Conservation (phyloP, 148 eudicot genomes). For the Rhododendron simsii region DNA sequence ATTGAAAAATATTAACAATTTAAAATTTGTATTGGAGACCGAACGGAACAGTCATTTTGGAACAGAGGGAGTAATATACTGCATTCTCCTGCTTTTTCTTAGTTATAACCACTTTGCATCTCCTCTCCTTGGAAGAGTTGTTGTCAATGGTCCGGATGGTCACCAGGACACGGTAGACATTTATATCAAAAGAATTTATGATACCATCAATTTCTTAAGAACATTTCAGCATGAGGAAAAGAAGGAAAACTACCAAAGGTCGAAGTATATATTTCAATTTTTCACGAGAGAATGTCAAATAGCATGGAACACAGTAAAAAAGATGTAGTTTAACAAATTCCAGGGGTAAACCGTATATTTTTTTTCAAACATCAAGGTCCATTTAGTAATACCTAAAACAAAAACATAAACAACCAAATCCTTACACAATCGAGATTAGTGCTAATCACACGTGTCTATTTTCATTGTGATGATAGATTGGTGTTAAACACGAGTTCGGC, state of each 20-base stretch:
- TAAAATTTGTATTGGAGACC: too few species aligned
- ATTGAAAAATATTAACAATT: too few species aligned
- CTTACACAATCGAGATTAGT: constrained; percentile 7
- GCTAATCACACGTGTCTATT: background rate
- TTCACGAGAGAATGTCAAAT: too few species aligned
- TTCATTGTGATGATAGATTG: background rate
- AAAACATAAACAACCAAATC: background rate
- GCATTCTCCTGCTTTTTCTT: background rate
- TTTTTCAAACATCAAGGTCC: background rate
- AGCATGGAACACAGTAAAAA: background rate
- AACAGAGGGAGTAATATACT: too few species aligned
- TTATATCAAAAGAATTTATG: too few species aligned
- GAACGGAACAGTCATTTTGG: too few species aligned
- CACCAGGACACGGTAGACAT: background rate
- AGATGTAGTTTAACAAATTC: background rate
- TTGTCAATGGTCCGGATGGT: background rate
- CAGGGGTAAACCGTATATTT: background rate
- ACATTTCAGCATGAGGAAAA: too few species aligned
- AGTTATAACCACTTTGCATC: background rate
- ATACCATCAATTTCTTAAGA: too few species aligned
- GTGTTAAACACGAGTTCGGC: too few species aligned
- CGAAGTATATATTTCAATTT: too few species aligned
- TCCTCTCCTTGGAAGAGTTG: background rate
- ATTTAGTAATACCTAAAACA: background rate
- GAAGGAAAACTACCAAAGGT: too few species aligned